A percentile compares a stretch with the other conserved stretches of the same genome.
phyloP scores from a whole-genome alignment of 306 rosid genomes.

The Dalbergia cochinchinensis region DNA sequence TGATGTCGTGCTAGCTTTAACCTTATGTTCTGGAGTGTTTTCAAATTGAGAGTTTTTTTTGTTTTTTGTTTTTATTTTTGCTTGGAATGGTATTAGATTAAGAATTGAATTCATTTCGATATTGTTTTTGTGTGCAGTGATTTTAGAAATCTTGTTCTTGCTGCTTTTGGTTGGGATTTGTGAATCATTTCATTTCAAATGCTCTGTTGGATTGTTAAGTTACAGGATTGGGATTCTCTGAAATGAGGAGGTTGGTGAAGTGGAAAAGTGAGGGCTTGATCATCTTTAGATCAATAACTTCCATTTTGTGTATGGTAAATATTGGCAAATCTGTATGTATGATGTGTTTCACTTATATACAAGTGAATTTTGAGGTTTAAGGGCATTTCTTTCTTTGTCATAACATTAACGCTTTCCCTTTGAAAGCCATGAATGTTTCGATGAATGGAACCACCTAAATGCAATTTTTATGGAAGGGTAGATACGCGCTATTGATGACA shows the following conservation, averaged over 20 bases:
- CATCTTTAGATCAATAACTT: no score
- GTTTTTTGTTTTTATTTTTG: neutral
- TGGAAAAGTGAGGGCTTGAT: no score
- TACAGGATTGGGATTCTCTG: no score
- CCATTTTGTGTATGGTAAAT: neutral
- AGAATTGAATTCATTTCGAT: constrained; percentile 6
- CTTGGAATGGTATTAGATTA: constrained; percentile 18
- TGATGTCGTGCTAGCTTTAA: neutral
- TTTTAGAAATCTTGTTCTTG: constrained; percentile 18
- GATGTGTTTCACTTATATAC: neutral
- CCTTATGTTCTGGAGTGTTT: neutral
- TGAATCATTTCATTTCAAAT: constrained; percentile 4
- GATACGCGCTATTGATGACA: neutral
- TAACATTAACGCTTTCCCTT: neutral
- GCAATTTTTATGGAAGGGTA: neutral
- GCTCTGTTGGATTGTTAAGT: constrained; percentile 10
- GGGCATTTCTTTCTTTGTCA: neutral
- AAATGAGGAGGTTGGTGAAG: no score
- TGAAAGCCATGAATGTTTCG: constrained; percentile 2
- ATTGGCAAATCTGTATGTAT: constrained; percentile 13
- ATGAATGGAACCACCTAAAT: neutral
- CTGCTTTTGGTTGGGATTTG: constrained; percentile 5
- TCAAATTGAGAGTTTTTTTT: neutral
- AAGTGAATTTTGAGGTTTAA: neutral
- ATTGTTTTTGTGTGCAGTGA: neutral